phyloP scores from a whole-genome alignment of 495 filamentous ascomycete species.

The Astrothelium subdiscretum region DNA sequence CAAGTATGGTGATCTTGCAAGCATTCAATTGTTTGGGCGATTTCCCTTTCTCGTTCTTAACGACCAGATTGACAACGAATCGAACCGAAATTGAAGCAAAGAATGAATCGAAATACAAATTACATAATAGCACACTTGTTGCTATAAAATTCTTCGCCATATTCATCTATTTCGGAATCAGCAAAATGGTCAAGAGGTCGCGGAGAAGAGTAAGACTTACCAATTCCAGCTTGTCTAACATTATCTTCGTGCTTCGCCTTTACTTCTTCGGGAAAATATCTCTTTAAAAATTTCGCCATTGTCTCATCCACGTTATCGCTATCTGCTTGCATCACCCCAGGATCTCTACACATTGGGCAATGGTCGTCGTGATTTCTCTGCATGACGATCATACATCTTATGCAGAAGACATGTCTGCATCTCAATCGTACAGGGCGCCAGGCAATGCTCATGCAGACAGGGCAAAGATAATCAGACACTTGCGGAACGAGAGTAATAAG shows the following conservation, averaged over 20 bases:
- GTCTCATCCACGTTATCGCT: slow-evolving; percentile 50
- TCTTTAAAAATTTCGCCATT: slow-evolving; percentile 47
- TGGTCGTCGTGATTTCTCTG: slow-evolving; percentile 44
- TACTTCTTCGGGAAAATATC: slow-evolving; percentile 60
- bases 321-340: slow-evolving; percentile 49
- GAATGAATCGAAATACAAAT: no score
- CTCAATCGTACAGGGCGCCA: slow-evolving; percentile 55
- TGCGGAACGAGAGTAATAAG: slow-evolving; percentile 57
- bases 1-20: no score
- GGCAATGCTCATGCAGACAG: slow-evolving; percentile 56
- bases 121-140: neutral
- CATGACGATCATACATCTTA: slow-evolving; percentile 59
- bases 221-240: slow-evolving; percentile 10
- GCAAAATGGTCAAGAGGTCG: neutral
- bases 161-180: neutral
- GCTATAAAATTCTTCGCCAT: slow-evolving; percentile 1
- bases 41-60: no score
- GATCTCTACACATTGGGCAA: slow-evolving; percentile 57
- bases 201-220: neutral
- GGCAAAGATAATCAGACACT: slow-evolving; percentile 59
- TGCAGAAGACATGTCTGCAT: slow-evolving; percentile 60
- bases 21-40: no score
- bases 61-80: no score
- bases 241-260: slow-evolving; percentile 52
- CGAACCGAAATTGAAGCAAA: no score